Base-by-base conservation (phyloP, 441 rosid species). In the Isatis lusitanica region DNA sequence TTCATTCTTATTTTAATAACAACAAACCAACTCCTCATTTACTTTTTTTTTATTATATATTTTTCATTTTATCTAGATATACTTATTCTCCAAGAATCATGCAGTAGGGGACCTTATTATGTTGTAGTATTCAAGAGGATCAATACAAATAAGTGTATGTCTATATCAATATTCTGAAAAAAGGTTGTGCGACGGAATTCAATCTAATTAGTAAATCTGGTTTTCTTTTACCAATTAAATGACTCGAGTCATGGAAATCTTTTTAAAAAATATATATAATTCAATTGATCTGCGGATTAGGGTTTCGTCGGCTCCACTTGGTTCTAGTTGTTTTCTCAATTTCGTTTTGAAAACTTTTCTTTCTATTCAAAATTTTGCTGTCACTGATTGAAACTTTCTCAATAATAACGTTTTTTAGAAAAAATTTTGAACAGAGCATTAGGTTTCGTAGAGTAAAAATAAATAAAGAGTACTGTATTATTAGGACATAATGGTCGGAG, bases 401-500 rank as follows among this genome's bases (percentile, higher is more conserved):
- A 66, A 16, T 36, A 11, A 33, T 35, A 4, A 39, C 10, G 15
- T 3, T 7, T 28, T 28, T 28, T 50, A 9, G 9, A 4, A 24
- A 24, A 47, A 47, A 5, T 0, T 4, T 24, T 65, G 61, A 74
- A 58, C 43, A 26, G 18, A 74, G 16, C 38, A 59, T 30, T 48
- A 13, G 43, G 51, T 68, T 48, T 60, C 3, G 17, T 67, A 48
- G 44, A 74, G 2, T 21, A 35, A 39, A 50, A 26, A 60, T 66
- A 68, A 69, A 63, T 35, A 44, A 13, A 17, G 17, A 5, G 62
- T 47, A 26, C 28, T 26, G 28, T 26, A 9, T 39, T 18, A 47
- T 51, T 52, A 53, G 38, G 70, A 66, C 80, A 60, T 18, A 33
- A 15, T 71, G 73, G 80, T 77, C 59, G 76, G 76, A 65, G 65